phyloP scores from a whole-genome alignment of 495 filamentous ascomycete species.

The Penicillium odoratum region DNA sequence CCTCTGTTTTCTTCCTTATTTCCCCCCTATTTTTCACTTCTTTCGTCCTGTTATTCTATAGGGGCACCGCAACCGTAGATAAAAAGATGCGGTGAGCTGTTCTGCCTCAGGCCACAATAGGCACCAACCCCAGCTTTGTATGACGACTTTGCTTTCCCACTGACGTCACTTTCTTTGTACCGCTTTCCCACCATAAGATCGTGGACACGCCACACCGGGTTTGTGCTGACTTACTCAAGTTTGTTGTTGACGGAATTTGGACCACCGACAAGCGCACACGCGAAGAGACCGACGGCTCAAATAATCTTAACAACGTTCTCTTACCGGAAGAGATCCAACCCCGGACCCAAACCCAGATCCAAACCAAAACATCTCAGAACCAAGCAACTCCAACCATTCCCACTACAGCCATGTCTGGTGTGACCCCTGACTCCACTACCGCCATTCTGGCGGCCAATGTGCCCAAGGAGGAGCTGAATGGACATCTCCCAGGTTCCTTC shows the following conservation, averaged over 20 bases:
- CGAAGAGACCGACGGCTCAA: constrained; percentile 71
- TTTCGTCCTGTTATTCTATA: background rate
- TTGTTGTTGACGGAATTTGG: constrained; percentile 91
- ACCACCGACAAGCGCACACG: constrained; percentile 73
- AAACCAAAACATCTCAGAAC: constrained; percentile 1
- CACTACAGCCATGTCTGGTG: constrained; percentile 60
- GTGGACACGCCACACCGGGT: constrained; percentile 5
- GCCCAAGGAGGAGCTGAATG: constrained; percentile 54
- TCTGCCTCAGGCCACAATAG: constrained; percentile 13
- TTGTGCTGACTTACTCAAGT: constrained; percentile 52
- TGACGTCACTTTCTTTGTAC: constrained; percentile 37
- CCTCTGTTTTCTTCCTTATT: background rate
- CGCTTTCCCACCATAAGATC: constrained; percentile 28
- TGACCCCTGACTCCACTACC: constrained; percentile 72
- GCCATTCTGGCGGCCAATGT: constrained; percentile 66
- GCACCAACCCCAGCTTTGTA: constrained; percentile 22
- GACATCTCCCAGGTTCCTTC: constrained; percentile 71
- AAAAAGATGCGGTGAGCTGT: constrained; percentile 22
- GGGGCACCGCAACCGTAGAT: constrained; percentile 8
- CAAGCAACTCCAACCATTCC: constrained; percentile 13
- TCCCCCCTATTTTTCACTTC: background rate
- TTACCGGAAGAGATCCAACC: constrained; percentile 63
- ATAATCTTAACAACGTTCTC: constrained; percentile 89
- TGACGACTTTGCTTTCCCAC: constrained; percentile 28
- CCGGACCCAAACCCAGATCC: constrained; percentile 21